phyloP scores from a whole-genome alignment of 257 asterid species.

The Perilla frutescens region DNA sequence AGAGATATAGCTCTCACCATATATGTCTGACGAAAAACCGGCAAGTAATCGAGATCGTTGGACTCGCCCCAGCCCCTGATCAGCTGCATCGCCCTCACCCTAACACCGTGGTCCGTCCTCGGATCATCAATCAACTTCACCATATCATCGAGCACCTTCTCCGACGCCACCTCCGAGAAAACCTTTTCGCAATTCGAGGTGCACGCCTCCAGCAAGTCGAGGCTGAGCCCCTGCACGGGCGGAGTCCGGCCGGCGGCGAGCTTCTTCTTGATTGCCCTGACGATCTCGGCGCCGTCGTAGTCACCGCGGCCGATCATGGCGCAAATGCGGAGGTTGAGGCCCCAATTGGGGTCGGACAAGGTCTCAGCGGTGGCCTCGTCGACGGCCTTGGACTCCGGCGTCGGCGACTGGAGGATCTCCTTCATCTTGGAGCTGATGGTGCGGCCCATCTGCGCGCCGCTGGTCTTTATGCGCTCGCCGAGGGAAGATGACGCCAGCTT shows the following conservation, averaged over 20 bases:
- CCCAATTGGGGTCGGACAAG: slow-evolving; percentile 80
- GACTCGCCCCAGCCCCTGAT: slow-evolving; percentile 94
- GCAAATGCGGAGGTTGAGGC: slow-evolving; percentile 92
- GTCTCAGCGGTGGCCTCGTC: slow-evolving; percentile 87
- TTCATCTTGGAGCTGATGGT: slow-evolving; percentile 77
- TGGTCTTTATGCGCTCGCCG: slow-evolving; percentile 70
- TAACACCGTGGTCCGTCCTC: slow-evolving; percentile 65
- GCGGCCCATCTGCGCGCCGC: slow-evolving; percentile 86
- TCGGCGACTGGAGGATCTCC: slow-evolving; percentile 77
- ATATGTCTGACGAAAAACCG: slow-evolving; percentile 83
- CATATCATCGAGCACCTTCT: slow-evolving; percentile 91
- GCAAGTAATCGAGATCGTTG: slow-evolving; percentile 79
- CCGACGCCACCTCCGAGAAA: slow-evolving; percentile 89
- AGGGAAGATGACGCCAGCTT: slow-evolving; percentile 84
- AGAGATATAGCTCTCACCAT: slow-evolving; percentile 47
- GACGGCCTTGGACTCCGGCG: slow-evolving; percentile 81
- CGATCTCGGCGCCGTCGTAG: slow-evolving; percentile 75
- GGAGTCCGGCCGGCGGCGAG: slow-evolving; percentile 55
- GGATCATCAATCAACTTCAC: slow-evolving; percentile 80
- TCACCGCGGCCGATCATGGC: slow-evolving; percentile 76
- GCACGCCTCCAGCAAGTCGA: slow-evolving; percentile 86
- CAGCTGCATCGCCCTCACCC: slow-evolving; percentile 78
- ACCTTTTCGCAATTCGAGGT: slow-evolving; percentile 92
- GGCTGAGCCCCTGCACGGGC: slow-evolving; percentile 52
- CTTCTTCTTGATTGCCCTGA: slow-evolving; percentile 78